Evolutionary conservation across 371 early-diverging fungal genomes (phyloP), one percentile per base, ranked within the genome.

Genomic region (Vairimorpha necatrix): DNA sequence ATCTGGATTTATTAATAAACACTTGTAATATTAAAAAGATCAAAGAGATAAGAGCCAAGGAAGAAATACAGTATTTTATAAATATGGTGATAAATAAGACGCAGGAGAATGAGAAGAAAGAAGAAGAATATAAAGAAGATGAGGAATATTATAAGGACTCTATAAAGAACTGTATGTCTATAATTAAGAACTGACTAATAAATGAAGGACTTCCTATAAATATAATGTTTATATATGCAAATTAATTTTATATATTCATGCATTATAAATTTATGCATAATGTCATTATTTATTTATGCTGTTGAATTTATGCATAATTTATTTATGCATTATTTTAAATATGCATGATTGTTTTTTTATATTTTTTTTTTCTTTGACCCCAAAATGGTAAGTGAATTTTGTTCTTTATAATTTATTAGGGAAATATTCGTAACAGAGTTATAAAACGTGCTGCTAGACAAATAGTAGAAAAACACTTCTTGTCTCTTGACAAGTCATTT

Each of bases 381-480:
- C 60, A 76, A 65, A 76, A 76, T 76, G 77, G 76, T 76, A 76
- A 69, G 75, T 75, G 68, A 68, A 47, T 33, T 39, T 54, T 58
- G 72, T 61, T 58, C n/a, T 16, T 42, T 11, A 42, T 79, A 78
- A 73, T 71, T 78, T n/a, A n/a, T 77, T 82, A 74, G 85, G 85
- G 86, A 67, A 72, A 80, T 78, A 76, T 86, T 22, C 77, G 94
- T 86, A 95, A 94, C 80, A 96, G 94, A 91, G 92, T 95, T 87
- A 93, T 96, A 86, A 98, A 97, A 92, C 96, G 92, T 90, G 99
- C 99, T 84, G 92, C 98, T 81, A 91, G 93, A 86, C 93, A 93
- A 85, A 88, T 99, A 84, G 96, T 98, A 85, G 99, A 98, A 89
- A 97, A 95, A 90, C 96, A 98, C 92, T 99, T 97, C 86, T 93